phyloP scores from a whole-genome alignment of 768 basidiomycete genomes.

The Calocera cornea region DNA sequence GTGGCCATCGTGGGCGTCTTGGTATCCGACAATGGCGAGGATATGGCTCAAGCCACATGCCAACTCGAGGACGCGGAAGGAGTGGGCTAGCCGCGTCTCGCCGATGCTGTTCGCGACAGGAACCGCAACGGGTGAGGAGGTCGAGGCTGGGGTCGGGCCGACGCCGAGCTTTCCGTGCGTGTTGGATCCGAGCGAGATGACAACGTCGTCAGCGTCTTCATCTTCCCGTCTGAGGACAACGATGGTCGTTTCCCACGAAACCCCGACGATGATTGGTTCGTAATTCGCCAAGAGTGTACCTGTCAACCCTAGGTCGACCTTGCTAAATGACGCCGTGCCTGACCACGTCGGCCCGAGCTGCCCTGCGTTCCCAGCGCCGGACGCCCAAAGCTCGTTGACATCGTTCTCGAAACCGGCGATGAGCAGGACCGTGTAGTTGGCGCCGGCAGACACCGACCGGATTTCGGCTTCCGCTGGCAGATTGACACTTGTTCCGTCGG shows the following conservation, averaged over 20 bases:
- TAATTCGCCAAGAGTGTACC: slow-evolving; percentile 28
- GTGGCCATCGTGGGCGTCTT: neutral
- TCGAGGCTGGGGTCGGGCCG: slow-evolving; percentile 21
- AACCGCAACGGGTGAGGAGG: neutral
- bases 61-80: neutral
- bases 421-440: slow-evolving; percentile 67
- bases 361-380: slow-evolving; percentile 55
- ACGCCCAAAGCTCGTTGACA: slow-evolving; percentile 46
- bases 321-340: slow-evolving; percentile 32
- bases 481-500: neutral
- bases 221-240: slow-evolving; percentile 40
- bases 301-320: slow-evolving; percentile 32
- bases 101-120: neutral
- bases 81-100: neutral
- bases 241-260: slow-evolving; percentile 78
- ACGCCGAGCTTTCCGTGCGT: slow-evolving; percentile 73
- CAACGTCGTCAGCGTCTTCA: slow-evolving; percentile 16
- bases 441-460: slow-evolving; percentile 47
- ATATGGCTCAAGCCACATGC: neutral
- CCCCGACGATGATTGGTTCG: slow-evolving; percentile 38
- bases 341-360: slow-evolving; percentile 44
- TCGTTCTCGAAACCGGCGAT: slow-evolving; percentile 27
- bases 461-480: slow-evolving; percentile 20
- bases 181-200: slow-evolving; percentile 72
- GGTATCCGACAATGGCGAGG: neutral